A percentile compares a stretch with the other conserved stretches of the same genome.
phyloP scores from a whole-genome alignment of 768 basidiomycete species.

The Mycena albidolilacea region DNA sequence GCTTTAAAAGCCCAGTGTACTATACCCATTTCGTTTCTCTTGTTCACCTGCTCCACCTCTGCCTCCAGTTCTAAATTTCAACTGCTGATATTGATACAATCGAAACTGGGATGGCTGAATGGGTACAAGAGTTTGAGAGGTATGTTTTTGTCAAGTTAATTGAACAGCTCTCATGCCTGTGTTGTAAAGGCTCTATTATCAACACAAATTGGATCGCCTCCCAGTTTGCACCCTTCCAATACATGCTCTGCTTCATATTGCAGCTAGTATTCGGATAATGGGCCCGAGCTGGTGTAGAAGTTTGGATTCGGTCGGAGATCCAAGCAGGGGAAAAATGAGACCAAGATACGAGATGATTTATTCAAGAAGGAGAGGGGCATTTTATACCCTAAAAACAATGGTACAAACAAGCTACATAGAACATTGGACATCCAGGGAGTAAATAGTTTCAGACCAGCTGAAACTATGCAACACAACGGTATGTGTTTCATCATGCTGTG shows the following conservation, averaged over 20 bases:
- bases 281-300: conserved; percentile 44
- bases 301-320: too few relatives aligned
- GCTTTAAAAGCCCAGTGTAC: conserved; percentile 44
- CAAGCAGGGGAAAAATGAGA: too few relatives aligned
- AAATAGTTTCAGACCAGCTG: too few relatives aligned
- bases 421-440: too few relatives aligned
- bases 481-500: too few relatives aligned
- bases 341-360: too few relatives aligned
- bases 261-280: conserved; percentile 24
- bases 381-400: too few relatives aligned
- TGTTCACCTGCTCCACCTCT: conserved; percentile 45
- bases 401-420: too few relatives aligned
- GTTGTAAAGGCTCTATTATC: conserved; percentile 41
- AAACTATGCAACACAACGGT: too few relatives aligned
- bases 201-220: conserved; percentile 37
- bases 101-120: conserved; percentile 41
- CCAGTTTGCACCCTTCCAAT: conserved; percentile 34
- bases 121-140: conserved; percentile 51
- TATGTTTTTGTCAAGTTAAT: not conserved
- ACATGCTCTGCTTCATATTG: conserved; percentile 15
- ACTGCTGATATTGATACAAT: conserved; percentile 40
- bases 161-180: not conserved
- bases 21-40: conserved; percentile 52
- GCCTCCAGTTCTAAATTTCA: conserved; percentile 47
- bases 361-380: too few relatives aligned